Base-by-base conservation (phyloP, 257 asterid genomes). In the Lycium barbarum region DNA sequence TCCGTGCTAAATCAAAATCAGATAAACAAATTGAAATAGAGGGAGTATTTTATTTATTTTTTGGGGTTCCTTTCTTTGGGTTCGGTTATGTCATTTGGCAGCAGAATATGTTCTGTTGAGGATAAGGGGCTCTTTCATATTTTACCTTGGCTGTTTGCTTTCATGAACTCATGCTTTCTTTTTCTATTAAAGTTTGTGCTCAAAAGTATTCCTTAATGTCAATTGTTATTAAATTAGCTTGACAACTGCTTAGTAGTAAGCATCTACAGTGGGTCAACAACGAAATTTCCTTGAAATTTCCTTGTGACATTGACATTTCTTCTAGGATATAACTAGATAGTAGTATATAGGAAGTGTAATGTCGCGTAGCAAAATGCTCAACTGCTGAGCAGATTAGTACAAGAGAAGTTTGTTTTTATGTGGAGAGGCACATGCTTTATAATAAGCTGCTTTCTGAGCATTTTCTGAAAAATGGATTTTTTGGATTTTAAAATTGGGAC, bases 251-350 rank as follows among this genome's bases (percentile, higher is more conserved):
- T 20, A 40, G 40, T 71, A 38, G n/a, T 15, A 38, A 70, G 78
- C 53, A 38, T 38, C 26, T 10, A 40, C 3, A 40, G 35, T 40
- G 79, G 55, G 62, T 17, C 73, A 67, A 6, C 72, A 13, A 38
- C 7, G 92, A 89, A 89, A 82, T 84, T 89, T 89, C 93, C 87
- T 35, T 20, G 93, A 84, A 89, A 88, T 40, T 91, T 88, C 91
- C 33, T 9, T 51, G 7, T 61, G 86, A 84, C 36, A 33, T 63
- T 83, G 85, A 85, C 85, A 62, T 72, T 36, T 47, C 43, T 13
- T 66, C 47, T 82, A 36, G 8, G 14, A 35, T 11, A 26, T 26
- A 26, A 26, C 33, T 26, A 26, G 33, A 26, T 26, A 26, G 33
- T 26, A 26, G 33, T 26, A 26, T 20, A 66, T 68, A 70, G 47